phyloP scores from a whole-genome alignment of 257 asterid species.

The Nicotiana attenuata region DNA sequence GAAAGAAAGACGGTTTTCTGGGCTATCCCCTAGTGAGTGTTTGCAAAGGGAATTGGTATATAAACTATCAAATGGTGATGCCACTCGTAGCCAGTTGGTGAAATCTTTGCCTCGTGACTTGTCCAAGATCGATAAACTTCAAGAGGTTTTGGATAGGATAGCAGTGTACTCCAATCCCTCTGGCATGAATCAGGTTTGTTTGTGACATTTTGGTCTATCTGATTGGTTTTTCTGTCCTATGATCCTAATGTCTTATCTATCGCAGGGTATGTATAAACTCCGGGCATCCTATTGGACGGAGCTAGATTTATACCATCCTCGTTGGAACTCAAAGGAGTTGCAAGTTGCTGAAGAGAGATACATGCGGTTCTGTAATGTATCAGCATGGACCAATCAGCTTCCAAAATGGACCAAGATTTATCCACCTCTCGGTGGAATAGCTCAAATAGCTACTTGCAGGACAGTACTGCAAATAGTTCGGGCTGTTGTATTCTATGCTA shows the following conservation, averaged over 20 bases:
- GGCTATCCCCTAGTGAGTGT: constrained; percentile 72
- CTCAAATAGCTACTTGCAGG: constrained; percentile 84
- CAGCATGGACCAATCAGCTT: constrained; percentile 77
- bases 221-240: neutral
- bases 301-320: constrained; percentile 92
- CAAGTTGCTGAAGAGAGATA: constrained; percentile 95
- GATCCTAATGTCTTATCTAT: constrained; percentile 20
- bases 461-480: constrained; percentile 67
- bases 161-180: constrained; percentile 92
- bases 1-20: constrained; percentile 89
- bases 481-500: constrained; percentile 75
- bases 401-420: constrained; percentile 84
- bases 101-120: constrained; percentile 90
- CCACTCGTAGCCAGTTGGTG: constrained; percentile 91
- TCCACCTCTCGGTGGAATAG: constrained; percentile 75
- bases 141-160: constrained; percentile 67
- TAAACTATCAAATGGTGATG: constrained; percentile 79
- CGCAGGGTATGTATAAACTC: constrained; percentile 88
- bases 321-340: constrained; percentile 86
- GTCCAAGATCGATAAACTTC: constrained; percentile 67
- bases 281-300: constrained; percentile 71
- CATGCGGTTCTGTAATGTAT: constrained; percentile 67
- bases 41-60: constrained; percentile 75
- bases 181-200: constrained; percentile 87
- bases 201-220: neutral